Conservation (phyloP, 73 alveolate species). For the Tetrahymena elliotti region DNA sequence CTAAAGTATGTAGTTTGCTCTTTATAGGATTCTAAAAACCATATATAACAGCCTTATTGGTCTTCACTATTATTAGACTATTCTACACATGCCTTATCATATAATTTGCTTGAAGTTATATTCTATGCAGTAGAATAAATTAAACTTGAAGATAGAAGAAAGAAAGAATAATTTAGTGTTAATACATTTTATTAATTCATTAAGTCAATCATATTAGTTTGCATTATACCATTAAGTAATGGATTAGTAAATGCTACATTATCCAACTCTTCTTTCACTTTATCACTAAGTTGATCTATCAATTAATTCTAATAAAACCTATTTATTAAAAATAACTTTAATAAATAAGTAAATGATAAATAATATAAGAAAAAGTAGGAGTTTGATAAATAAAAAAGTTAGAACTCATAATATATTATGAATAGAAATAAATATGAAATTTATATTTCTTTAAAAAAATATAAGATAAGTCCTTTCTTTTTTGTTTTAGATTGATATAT, state of each 20-base stretch:
- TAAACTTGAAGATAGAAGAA: neutral
- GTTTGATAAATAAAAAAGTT: too few relatives aligned
- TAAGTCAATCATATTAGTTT: neutral
- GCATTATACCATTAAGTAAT: neutral
- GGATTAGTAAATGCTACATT: neutral
- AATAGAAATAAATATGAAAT: too few relatives aligned
- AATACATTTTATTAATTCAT: too few relatives aligned
- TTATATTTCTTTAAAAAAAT: too few relatives aligned
- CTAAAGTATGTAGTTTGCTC: neutral
- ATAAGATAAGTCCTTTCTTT: too few relatives aligned
- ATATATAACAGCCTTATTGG: neutral
- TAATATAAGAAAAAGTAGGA: too few relatives aligned
- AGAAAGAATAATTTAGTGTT: neutral
- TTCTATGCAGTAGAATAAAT: neutral
- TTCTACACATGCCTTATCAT: neutral
- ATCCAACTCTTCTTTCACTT: neutral
- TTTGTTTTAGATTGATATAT: too few relatives aligned
- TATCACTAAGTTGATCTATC: neutral
- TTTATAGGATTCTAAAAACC: neutral
- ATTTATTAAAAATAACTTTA: too few relatives aligned
- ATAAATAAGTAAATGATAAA: too few relatives aligned
- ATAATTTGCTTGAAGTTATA: neutral
- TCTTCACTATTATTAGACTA: too few relatives aligned
- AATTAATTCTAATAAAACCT: neutral
- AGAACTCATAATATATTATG: too few relatives aligned